A percentile compares a stretch with the other conserved stretches of the same genome.
These are phyloP conservation scores for Pythium volutum DNA, from an alignment of 352 stramenopile species.

Conservation along the genomic window DNA sequence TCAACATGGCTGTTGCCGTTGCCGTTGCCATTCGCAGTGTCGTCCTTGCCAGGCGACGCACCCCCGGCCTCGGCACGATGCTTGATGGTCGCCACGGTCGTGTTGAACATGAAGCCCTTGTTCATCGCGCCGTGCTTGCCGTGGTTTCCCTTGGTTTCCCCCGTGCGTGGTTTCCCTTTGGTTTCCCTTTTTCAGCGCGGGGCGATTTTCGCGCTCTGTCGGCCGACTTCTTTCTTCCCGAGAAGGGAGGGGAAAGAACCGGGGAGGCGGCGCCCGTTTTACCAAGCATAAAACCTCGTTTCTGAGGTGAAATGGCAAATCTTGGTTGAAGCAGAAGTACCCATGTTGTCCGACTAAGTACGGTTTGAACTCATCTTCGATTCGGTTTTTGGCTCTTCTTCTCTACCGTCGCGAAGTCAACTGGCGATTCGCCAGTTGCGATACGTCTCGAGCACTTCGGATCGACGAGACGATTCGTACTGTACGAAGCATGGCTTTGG, in stretches of 20 bases:
- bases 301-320: conserved; percentile 4
- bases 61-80: background rate
- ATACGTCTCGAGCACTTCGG: background rate
- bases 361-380: conserved; percentile 1
- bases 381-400: background rate
- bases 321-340: conserved; percentile 3
- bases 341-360: background rate
- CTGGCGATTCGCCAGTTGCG: no score
- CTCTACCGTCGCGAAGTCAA: background rate
- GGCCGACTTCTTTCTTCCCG: background rate
- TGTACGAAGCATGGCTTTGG: background rate
- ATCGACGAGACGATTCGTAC: background rate
- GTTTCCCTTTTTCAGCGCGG: background rate
- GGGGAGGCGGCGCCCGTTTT: conserved; percentile 3
- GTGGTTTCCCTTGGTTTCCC: conserved; percentile 1
- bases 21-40: background rate
- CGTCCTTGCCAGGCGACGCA: conserved; percentile 13
- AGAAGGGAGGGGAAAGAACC: background rate
- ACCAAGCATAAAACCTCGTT: conserved; percentile 4
- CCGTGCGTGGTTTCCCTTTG: conserved; percentile 2
- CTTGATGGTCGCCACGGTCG: background rate
- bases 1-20: background rate
- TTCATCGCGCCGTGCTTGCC: conserved; percentile 3
- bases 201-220: background rate
- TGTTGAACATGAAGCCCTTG: conserved; percentile 7